phyloP scores from a whole-genome alignment of 73 alveolate species.

The Loxodes magnus region DNA sequence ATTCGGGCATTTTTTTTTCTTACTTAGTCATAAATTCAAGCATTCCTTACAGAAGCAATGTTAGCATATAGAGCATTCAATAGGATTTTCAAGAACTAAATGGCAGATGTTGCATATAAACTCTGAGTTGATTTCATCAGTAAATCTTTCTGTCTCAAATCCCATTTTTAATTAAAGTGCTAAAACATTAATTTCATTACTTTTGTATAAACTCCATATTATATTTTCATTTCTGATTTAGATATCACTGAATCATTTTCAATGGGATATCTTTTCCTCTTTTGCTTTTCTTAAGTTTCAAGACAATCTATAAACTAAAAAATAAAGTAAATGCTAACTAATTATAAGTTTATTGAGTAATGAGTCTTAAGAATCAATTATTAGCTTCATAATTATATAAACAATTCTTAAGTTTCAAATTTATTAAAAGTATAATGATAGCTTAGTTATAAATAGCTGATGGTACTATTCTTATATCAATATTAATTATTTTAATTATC shows the following conservation, averaged over 20 bases:
- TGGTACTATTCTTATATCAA: too few species aligned
- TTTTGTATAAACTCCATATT: neutral
- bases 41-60: conserved; percentile 7
- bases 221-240: conserved; percentile 1
- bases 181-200: too few species aligned
- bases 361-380: too few species aligned
- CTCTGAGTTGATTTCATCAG: conserved; percentile 1
- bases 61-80: conserved; percentile 6
- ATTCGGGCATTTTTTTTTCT: conserved; percentile 1
- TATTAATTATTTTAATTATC: too few species aligned
- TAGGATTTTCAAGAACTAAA: conserved; percentile 11
- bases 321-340: too few species aligned
- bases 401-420: too few species aligned
- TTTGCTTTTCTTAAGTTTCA: too few species aligned
- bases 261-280: neutral
- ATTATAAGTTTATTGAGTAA: too few species aligned
- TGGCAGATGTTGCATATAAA: conserved; percentile 9
- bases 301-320: too few species aligned
- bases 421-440: too few species aligned
- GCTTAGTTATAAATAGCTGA: too few species aligned
- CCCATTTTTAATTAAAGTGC: conserved; percentile 19
- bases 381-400: too few species aligned
- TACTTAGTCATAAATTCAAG: neutral
- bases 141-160: conserved; percentile 4
- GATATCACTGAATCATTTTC: neutral